These are phyloP conservation scores for Diaporthe sp. DNA, from an alignment of 2,329 filamentous ascomycete genomes.

Conservation along the genomic window DNA sequence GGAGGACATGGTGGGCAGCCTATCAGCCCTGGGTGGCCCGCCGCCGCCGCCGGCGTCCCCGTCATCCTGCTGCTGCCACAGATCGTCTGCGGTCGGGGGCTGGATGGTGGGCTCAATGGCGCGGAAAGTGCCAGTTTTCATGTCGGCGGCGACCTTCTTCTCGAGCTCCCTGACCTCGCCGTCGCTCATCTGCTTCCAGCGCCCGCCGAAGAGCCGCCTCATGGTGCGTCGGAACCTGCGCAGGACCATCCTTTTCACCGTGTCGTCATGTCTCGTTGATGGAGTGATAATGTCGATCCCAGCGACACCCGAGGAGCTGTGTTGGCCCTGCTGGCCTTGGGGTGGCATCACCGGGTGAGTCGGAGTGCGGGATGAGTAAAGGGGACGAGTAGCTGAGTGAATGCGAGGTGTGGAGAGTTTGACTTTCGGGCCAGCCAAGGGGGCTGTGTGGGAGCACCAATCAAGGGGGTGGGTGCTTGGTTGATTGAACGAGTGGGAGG, in stretches of 20 bases:
- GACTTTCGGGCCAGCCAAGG: constrained; percentile 20
- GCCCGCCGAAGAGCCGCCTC: constrained; percentile 24
- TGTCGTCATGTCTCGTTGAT: constrained; percentile 25
- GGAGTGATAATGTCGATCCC: background rate
- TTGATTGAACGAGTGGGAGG: background rate
- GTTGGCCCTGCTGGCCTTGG: constrained; percentile 20
- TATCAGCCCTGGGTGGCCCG: background rate
- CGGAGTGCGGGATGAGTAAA: background rate
- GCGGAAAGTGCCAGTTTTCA: constrained; percentile 13
- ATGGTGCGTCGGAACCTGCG: constrained; percentile 25
- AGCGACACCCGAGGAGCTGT: constrained; percentile 9
- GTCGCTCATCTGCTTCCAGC: constrained; percentile 26
- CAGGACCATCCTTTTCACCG: constrained; percentile 19
- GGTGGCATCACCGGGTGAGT: constrained; percentile 23
- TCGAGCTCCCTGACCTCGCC: constrained; percentile 22
- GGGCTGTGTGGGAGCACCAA: constrained; percentile 24
- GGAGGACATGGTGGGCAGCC: constrained; percentile 10
- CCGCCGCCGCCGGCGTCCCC: background rate
- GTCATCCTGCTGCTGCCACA: constrained; percentile 8
- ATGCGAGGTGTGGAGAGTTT: constrained; percentile 12
- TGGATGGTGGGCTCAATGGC: background rate
- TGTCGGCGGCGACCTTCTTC: constrained; percentile 10
- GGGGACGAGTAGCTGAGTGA: background rate
- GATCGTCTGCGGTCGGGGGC: constrained; percentile 16
- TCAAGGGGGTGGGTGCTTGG: constrained; percentile 18